Evolutionary conservation across 1,139 yeast species (phyloP), one percentile per base, ranked within the genome.

Genomic region (Yamadazyma siamensis): DNA sequence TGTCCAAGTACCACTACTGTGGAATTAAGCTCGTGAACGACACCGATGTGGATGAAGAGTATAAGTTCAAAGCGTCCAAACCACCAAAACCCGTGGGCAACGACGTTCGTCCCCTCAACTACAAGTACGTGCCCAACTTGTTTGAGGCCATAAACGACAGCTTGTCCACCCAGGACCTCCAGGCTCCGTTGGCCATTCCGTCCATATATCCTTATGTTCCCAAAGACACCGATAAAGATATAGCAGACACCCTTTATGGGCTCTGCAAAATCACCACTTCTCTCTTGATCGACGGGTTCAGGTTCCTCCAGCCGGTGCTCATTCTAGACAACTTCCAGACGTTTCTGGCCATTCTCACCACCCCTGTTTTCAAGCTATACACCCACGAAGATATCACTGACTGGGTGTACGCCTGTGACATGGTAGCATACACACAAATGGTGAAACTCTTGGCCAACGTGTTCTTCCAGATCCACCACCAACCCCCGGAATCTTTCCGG

Each of bases 1-100:
- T 84, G 50, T 80, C 91, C 13, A 85, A 86, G 49, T 88, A 89
- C 54, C 95, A 88, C 52, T 89, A 88, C 53, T 86, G 95, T 59
- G 96, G 96, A 1, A 67, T 88, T 31, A 74, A 72, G 44, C 56
- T 88, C 32, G 59, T 74, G 13, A 83, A 34, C 22, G 34, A 44
- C 44, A 26, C 39, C 12, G 36, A 33, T 14, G 18, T 32, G 8
- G 19, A 29, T 6, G 34, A 26, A 10, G 31, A 29, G 12, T 24
- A 16, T 10, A 25, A 29, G 10, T 26, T 29, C 13, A 11, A 28
- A 9, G 12, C 12, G 12, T 11, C 12, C 4, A 28, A 28, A 23
- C 29, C 10, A 15, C 10, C n/a, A 15, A 15, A 5, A 14, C 21
- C 15, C 6, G 5, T 9, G n/a, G 11, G 5, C 5, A 6, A 14